Evolutionary conservation across 1,139 yeast species (phyloP), one percentile per base, ranked within the genome.

Genomic region (Cylindricascospora bacillispora): DNA sequence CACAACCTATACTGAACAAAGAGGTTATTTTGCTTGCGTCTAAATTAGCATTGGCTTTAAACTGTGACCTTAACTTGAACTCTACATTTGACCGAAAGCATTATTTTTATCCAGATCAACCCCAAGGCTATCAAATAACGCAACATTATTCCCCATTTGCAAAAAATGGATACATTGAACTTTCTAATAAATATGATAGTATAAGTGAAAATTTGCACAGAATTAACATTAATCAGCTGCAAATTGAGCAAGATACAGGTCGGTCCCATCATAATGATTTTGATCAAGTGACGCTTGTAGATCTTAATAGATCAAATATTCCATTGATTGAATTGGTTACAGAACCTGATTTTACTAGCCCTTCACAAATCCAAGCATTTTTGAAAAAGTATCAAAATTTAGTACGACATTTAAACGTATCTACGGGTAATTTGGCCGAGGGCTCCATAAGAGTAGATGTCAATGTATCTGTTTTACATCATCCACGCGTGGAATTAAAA

Each of bases 401-500:
- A 28, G 70, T 89, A 23, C 63, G 76, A 29, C 73, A 73, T 40
- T 52, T 85, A 29, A 71, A 69, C 3, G 70, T 89, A 2, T 83
- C 94, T 43, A 67, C 92, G 0, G 97, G 95, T 14, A 94, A 85
- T 43, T 62, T 89, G 45, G 98, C 89, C 49, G 73, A 86, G 0
- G 98, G 98, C 6, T 92, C 95, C 0, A 78, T 92, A 65, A 66
- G 99, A 46, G 93, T 86, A 3, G 99, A 89, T 49, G 97, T 85
- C 6, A 89, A 89, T 45, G 67, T 89, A 12, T 81, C 93, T 26
- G 74, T 89, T 3, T 70, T 71, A 35, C 73, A 70, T 16, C 70
- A 73, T 31, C 67, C 74, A 27, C 58, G 97, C 36, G 85, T 86
- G 15, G 98, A 89, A 46, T 68, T 89, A 44, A 92, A 89, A 49